These are phyloP conservation scores for Backusella macrospora DNA, from an alignment of 192 early-diverging fungal species.

Conservation along the genomic window DNA sequence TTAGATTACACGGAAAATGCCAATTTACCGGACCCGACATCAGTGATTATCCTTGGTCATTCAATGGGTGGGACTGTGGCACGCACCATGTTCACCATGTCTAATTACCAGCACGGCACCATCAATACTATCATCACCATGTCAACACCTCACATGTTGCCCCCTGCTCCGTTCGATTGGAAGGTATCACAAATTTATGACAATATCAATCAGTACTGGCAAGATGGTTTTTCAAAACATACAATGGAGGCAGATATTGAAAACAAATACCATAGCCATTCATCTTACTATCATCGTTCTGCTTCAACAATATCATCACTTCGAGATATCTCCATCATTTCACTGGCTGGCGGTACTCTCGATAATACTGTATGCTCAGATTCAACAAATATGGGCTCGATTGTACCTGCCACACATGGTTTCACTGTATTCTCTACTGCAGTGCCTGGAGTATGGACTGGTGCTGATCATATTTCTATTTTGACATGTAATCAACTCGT, in stretches of 20 bases:
- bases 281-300: not conserved
- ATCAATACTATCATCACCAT: constrained; percentile 86
- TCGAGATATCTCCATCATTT: constrained; percentile 71
- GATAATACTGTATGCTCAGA: constrained; percentile 89
- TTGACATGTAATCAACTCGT: constrained; percentile 93
- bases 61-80: constrained; percentile 97
- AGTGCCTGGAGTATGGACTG: constrained; percentile 86
- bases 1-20: constrained; percentile 18
- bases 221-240: constrained; percentile 38
- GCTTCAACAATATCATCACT: constrained; percentile 31
- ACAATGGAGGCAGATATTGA: constrained; percentile 8
- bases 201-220: constrained; percentile 75
- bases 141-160: constrained; percentile 82
- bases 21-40: constrained; percentile 54
- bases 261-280: not conserved
- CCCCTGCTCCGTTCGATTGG: constrained; percentile 76
- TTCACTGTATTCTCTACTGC: constrained; percentile 81
- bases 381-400: constrained; percentile 65
- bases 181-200: constrained; percentile 68
- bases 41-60: constrained; percentile 87
- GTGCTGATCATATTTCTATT: constrained; percentile 82
- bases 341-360: constrained; percentile 86
- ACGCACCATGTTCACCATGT: constrained; percentile 67
- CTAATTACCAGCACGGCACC: constrained; percentile 71
- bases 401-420: constrained; percentile 69